These are phyloP conservation scores for Starmerella bacillaris DNA, from an alignment of 805 yeast genomes.

Conservation along the genomic window DNA sequence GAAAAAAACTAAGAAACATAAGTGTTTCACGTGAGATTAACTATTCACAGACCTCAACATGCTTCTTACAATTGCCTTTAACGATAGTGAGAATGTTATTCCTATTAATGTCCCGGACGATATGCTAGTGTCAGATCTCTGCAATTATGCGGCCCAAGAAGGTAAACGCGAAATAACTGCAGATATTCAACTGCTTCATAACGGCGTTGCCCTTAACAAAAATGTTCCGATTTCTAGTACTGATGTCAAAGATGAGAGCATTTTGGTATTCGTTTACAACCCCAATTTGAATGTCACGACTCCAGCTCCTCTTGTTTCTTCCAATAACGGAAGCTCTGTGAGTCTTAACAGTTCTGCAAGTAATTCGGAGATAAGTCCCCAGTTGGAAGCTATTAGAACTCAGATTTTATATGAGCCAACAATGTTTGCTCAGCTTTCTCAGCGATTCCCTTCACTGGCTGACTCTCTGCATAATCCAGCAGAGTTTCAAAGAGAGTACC, in stretches of 20 bases:
- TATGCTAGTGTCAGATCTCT: constrained; percentile 46
- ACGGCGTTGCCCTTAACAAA: constrained; percentile 28
- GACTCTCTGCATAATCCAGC: constrained; percentile 31
- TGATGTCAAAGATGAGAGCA: constrained; percentile 40
- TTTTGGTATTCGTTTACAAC: constrained; percentile 22
- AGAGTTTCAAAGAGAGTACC: constrained; percentile 28
- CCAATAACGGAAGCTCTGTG: background rate
- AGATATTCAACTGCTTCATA: constrained; percentile 33
- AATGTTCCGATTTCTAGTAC: constrained; percentile 29
- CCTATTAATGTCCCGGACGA: constrained; percentile 48
- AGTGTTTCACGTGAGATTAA: no score
- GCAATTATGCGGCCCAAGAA: constrained; percentile 58
- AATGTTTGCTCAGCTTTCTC: constrained; percentile 20
- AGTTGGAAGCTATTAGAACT: constrained; percentile 22
- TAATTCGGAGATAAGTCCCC: constrained; percentile 1
- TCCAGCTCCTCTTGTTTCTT: background rate
- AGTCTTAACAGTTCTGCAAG: background rate
- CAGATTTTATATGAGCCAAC: constrained; percentile 23
- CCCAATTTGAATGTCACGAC: background rate
- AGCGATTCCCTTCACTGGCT: constrained; percentile 33
- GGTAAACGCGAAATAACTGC: constrained; percentile 31
- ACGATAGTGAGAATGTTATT: constrained; percentile 31
- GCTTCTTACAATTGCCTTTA: constrained; percentile 37
- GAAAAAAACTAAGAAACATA: no score
- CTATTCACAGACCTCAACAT: no score